Base-by-base conservation (phyloP, 2,329 filamentous ascomycete species). In the Trichoderma lentiforme region DNA sequence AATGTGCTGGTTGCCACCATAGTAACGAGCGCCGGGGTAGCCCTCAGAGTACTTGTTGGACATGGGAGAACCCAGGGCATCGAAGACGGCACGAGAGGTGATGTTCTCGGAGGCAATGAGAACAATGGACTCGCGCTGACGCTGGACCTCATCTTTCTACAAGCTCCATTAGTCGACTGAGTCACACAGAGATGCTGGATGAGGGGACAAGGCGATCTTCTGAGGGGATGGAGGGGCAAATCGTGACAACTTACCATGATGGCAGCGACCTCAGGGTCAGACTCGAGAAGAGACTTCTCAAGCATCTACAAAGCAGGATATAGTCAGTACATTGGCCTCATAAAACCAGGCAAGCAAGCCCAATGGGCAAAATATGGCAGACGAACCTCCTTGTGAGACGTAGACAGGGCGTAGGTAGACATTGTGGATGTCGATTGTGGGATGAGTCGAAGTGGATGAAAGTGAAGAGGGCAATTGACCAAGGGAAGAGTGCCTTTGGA, bases 1-100 rank as follows among this genome's bases (percentile, higher is more conserved):
- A 77, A 99, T 99, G 89, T 96, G 94, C 88, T 99, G 93, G 87
- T 99, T 99, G 81, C 96, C 96, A 81, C 96, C 96, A 81, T 99
- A 99, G 90, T 99, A 99, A 84, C 96, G 92, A 79, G 96, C 96
- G 82, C 96, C 96, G 77, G 96, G 96, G 84, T 97, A 97, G 76
- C 96, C 96, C 88, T 99, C 96, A 21, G 94, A 98, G 90, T 99
- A 99, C 88, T 99, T 99, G 90, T 99, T 97, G 84, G 93, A 94
- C 93, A 96, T 97, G 83, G 93, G 92, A 72, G 91, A 95, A 80
- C 96, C 96, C 76, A 99, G 91, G 73, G 96, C 96, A 86, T 99
- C 95, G 86, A 97, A 97, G 80, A 99, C 96, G 79, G 96, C 95
- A 78, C 95, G 94, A 74, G 96, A 99, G 72, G 96, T 99, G 85